Evolutionary conservation across 2,329 filamentous ascomycete species (phyloP).

Genomic region (Cladosporium oxysporum): DNA sequence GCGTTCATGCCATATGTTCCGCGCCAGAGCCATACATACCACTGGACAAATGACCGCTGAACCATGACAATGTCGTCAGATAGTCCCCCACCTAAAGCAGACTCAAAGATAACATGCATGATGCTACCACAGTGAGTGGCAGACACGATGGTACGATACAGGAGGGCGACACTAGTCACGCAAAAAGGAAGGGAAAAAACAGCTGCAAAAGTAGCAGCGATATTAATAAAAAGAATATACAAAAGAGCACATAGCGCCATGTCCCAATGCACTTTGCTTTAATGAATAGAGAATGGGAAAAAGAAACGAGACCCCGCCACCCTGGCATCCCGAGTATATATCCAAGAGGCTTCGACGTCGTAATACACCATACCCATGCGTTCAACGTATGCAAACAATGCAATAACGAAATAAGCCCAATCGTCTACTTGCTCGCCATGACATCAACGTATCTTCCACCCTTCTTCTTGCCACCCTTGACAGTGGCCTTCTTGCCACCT

Average conservation of each 20-base stretch:
- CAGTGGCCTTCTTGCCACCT: constrained; percentile 59
- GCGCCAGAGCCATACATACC: background rate
- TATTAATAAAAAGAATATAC: background rate
- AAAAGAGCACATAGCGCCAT: background rate
- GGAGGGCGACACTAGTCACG: no score
- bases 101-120: background rate
- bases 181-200: background rate
- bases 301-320: background rate
- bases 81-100: background rate
- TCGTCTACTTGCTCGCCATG: constrained; percentile 60
- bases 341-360: background rate
- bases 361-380: background rate
- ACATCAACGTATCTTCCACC: constrained; percentile 91
- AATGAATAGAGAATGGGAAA: background rate
- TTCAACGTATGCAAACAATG: background rate
- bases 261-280: background rate
- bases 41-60: background rate
- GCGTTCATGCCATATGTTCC: background rate
- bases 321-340: background rate
- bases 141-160: background rate
- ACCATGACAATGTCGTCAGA: background rate
- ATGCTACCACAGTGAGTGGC: background rate
- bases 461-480: constrained; percentile 70
- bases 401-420: background rate
- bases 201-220: background rate